phyloP scores from a whole-genome alignment of 306 rosid genomes.

The Purshia tridentata region DNA sequence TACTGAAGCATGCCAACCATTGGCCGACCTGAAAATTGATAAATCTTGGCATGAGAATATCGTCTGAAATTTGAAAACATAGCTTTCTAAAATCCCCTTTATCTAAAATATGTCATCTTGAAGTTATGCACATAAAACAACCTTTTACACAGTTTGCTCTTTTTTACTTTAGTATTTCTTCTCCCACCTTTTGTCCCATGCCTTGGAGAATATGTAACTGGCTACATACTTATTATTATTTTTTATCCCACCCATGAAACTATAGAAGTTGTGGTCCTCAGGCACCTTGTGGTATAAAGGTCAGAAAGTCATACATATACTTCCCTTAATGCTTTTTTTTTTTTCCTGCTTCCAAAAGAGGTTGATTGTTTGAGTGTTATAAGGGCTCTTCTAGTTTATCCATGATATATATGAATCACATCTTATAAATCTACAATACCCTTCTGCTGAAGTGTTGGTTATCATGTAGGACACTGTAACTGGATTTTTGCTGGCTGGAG shows the following conservation, averaged over 20 bases:
- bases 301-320: neutral
- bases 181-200: neutral
- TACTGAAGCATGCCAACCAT: neutral
- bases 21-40: neutral
- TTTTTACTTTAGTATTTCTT: neutral
- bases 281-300: neutral
- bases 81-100: neutral
- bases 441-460: neutral
- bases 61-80: neutral
- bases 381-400: neutral
- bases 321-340: neutral
- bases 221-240: neutral
- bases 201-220: neutral
- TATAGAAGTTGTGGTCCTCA: neutral
- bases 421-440: neutral
- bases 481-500: slow-evolving; percentile 96
- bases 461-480: slow-evolving; percentile 73
- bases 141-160: neutral
- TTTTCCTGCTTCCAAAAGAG: neutral
- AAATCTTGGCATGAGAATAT: neutral
- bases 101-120: neutral
- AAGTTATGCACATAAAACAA: neutral
- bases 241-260: neutral
- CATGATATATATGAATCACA: neutral
- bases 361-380: neutral